Conservation (phyloP, 768 basidiomycete species). For the Hygrocybe coccinea region DNA sequence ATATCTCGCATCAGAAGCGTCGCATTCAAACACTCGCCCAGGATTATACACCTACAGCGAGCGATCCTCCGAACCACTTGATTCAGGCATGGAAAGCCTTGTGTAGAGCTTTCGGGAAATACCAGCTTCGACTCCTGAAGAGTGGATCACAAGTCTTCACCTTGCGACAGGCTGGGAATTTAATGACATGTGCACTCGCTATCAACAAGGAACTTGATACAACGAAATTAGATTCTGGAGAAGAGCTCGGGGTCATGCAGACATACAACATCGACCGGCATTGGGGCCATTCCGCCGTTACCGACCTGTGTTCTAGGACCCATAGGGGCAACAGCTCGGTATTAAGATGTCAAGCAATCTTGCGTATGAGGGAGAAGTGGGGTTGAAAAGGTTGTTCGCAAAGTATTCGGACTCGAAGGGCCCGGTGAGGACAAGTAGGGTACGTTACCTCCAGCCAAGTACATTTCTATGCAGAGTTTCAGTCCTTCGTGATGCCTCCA, state of each 20-base stretch:
- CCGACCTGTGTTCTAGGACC: conserved; percentile 45
- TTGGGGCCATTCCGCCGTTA: conserved; percentile 49
- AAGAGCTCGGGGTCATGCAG: conserved; percentile 50
- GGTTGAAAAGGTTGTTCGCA: conserved; percentile 17
- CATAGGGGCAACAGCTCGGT: conserved; percentile 50
- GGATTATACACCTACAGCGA: conserved; percentile 30
- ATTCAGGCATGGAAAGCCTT: background rate
- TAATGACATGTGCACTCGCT: conserved; percentile 49
- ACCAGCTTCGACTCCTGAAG: conserved; percentile 25
- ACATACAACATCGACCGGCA: conserved; percentile 42
- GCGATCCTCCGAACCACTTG: background rate
- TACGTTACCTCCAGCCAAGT: too few species aligned
- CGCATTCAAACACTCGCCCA: conserved; percentile 33
- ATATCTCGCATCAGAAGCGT: conserved; percentile 17
- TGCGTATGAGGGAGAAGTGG: conserved; percentile 32
- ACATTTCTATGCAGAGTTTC: too few species aligned
- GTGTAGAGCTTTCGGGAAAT: conserved; percentile 6
- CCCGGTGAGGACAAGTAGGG: too few species aligned
- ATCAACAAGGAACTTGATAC: conserved; percentile 56
- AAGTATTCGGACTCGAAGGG: conserved; percentile 19
- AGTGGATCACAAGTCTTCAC: conserved; percentile 56
- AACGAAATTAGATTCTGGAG: conserved; percentile 34
- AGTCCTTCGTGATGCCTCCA: too few species aligned
- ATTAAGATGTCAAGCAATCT: conserved; percentile 50
- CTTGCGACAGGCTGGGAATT: conserved; percentile 59